These are phyloP conservation scores for Alternaria rosae DNA, from an alignment of 2,329 filamentous ascomycete species.

Conservation along the genomic window DNA sequence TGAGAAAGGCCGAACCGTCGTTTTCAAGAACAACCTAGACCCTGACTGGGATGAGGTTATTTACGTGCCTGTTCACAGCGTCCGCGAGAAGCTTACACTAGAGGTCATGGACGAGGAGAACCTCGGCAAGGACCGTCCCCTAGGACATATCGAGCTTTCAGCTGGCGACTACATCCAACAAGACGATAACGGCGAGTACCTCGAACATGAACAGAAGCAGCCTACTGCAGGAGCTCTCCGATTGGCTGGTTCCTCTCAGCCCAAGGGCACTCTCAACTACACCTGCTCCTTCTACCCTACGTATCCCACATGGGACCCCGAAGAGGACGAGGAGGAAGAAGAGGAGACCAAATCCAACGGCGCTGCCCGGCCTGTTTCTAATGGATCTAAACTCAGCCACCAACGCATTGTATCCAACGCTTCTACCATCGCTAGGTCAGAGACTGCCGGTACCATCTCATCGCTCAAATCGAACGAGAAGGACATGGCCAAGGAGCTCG, in stretches of 20 bases:
- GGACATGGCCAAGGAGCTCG: constrained; percentile 55
- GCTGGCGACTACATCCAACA: constrained; percentile 81
- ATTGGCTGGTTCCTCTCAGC: constrained; percentile 73
- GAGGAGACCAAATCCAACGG: constrained; percentile 27
- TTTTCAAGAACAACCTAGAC: constrained; percentile 93
- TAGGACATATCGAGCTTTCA: constrained; percentile 80
- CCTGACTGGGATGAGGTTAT: constrained; percentile 96
- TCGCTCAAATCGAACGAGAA: constrained; percentile 51
- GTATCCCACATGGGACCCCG: constrained; percentile 85
- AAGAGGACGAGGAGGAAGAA: constrained; percentile 72
- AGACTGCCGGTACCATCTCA: constrained; percentile 52
- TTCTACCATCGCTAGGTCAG: constrained; percentile 32
- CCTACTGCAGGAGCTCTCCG: constrained; percentile 72
- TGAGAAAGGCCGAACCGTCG: constrained; percentile 90
- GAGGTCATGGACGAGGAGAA: constrained; percentile 98
- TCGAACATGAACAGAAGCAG: constrained; percentile 78
- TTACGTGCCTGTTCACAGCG: constrained; percentile 88
- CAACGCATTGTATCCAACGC: constrained; percentile 29
- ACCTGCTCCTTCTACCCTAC: constrained; percentile 90
- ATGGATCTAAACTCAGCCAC: constrained; percentile 29
- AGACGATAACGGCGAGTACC: constrained; percentile 80
- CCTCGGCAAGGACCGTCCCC: constrained; percentile 85
- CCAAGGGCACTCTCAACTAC: constrained; percentile 83
- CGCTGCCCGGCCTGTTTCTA: constrained; percentile 31
- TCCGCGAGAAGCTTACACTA: constrained; percentile 81